A percentile compares a stretch with the other conserved stretches of the same genome.
These are phyloP conservation scores for Leishmania amazonensis DNA, from an alignment of 208 protist species.

Conservation along the genomic window DNA sequence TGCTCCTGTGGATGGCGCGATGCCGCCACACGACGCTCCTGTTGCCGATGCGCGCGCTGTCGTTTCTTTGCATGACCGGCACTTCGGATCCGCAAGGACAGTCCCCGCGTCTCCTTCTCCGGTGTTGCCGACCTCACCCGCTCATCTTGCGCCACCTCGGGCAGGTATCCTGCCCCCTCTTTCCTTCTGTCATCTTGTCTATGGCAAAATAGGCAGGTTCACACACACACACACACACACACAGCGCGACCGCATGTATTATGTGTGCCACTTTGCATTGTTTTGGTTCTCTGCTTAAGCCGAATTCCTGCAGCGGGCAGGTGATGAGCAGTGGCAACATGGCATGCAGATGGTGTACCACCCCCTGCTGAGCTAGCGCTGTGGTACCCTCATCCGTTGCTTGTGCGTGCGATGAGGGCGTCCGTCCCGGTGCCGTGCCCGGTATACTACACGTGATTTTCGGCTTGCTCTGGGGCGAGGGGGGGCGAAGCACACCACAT, in stretches of 20 bases:
- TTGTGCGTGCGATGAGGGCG: too few relatives aligned
- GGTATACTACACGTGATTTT: too few relatives aligned
- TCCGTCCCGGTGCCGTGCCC: too few relatives aligned
- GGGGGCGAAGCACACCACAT: too few relatives aligned
- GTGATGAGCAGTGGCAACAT: background rate
- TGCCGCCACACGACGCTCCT: background rate
- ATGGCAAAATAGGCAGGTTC: background rate
- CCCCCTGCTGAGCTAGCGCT: background rate
- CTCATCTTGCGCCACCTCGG: background rate
- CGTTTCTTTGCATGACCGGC: background rate
- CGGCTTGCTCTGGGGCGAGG: too few relatives aligned
- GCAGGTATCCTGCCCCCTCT: background rate
- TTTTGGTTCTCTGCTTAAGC: background rate
- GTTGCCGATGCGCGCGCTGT: background rate
- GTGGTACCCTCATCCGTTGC: background rate
- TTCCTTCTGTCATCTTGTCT: background rate
- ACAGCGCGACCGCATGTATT: too few relatives aligned
- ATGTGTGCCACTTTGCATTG: background rate
- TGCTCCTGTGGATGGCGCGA: background rate
- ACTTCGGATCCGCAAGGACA: background rate
- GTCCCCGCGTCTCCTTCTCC: background rate
- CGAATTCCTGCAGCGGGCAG: background rate
- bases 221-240: too few relatives aligned
- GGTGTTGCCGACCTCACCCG: background rate
- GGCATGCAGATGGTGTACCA: background rate